A percentile compares a stretch with the other conserved stretches of the same genome.
phyloP scores from a whole-genome alignment of 345 rosid species.

The Brassica cretica region DNA sequence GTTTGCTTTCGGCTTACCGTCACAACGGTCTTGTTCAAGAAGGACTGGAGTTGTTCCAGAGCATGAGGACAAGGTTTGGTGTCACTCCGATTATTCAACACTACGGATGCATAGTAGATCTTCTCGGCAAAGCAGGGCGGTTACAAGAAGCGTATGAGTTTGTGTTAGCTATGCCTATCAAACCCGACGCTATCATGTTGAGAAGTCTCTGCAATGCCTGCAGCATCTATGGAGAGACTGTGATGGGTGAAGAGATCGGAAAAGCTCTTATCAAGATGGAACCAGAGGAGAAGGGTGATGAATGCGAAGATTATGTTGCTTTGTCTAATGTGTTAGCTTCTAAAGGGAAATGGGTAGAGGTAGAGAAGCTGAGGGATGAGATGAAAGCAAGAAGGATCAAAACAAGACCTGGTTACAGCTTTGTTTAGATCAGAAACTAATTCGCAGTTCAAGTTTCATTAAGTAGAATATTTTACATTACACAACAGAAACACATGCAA shows the following conservation, averaged over 20 bases:
- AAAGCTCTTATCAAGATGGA: conserved; percentile 45
- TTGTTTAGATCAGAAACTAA: conserved; percentile 12
- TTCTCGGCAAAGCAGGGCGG: conserved; percentile 56
- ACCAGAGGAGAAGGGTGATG: conserved; percentile 19
- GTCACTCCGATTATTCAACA: conserved; percentile 45
- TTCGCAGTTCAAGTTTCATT: background rate
- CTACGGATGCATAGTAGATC: conserved; percentile 56
- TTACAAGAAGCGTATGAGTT: conserved; percentile 52
- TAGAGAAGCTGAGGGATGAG: conserved; percentile 46
- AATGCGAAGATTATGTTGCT: conserved; percentile 53
- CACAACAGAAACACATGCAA: conserved; percentile 14
- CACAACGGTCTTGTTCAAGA: conserved; percentile 55
- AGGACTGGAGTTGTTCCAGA: conserved; percentile 53
- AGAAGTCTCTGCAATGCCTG: conserved; percentile 54
- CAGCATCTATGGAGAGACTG: conserved; percentile 51
- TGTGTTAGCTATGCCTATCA: conserved; percentile 46
- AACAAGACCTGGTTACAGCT: conserved; percentile 39
- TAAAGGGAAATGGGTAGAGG: conserved; percentile 55
- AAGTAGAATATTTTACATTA: conserved; percentile 6
- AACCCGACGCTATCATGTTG: conserved; percentile 52
- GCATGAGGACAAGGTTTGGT: conserved; percentile 42
- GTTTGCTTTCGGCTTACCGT: conserved; percentile 62
- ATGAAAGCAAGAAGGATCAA: conserved; percentile 34
- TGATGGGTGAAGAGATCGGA: conserved; percentile 49
- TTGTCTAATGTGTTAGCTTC: conserved; percentile 63